These are phyloP conservation scores for Cladosporium velox DNA, from an alignment of 2,329 filamentous ascomycete genomes.

Conservation along the genomic window DNA sequence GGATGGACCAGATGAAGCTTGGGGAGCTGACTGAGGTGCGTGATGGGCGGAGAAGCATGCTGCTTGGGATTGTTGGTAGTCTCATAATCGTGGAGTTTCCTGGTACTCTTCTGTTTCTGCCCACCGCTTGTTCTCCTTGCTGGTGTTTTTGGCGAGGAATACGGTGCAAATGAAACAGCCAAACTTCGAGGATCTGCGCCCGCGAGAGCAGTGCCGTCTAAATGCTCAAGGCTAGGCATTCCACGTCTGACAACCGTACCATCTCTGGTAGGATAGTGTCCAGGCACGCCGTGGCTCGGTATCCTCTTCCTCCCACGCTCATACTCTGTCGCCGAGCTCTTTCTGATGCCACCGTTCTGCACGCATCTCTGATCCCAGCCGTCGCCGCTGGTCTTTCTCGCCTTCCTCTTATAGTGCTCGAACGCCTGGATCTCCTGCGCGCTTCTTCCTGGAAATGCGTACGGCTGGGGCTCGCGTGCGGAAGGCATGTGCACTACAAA, in stretches of 20 bases:
- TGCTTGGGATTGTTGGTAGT: background rate
- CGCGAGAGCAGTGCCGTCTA: background rate
- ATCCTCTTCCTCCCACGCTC: constrained; percentile 22
- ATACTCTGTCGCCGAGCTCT: constrained; percentile 18
- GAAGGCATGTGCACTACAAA: constrained; percentile 40
- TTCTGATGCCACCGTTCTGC: constrained; percentile 18
- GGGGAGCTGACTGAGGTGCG: constrained; percentile 30
- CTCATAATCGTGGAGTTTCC: constrained; percentile 1
- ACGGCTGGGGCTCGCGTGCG: constrained; percentile 39
- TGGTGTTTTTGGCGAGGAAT: constrained; percentile 16
- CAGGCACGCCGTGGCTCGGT: constrained; percentile 13
- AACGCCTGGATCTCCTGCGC: constrained; percentile 35
- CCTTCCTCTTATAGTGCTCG: constrained; percentile 35
- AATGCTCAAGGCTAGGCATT: background rate
- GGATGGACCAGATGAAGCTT: constrained; percentile 33
- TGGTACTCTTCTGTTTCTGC: background rate
- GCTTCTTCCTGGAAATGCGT: constrained; percentile 34
- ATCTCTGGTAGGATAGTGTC: constrained; percentile 1
- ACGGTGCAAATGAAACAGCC: constrained; percentile 17
- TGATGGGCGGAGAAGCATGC: background rate
- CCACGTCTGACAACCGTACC: constrained; percentile 13
- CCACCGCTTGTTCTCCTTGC: constrained; percentile 4
- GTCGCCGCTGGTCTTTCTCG: constrained; percentile 31
- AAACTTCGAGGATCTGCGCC: background rate
- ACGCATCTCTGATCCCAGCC: constrained; percentile 30